Base-by-base conservation (phyloP, 2,329 filamentous ascomycete species). In the Sporothrix schenckii region DNA sequence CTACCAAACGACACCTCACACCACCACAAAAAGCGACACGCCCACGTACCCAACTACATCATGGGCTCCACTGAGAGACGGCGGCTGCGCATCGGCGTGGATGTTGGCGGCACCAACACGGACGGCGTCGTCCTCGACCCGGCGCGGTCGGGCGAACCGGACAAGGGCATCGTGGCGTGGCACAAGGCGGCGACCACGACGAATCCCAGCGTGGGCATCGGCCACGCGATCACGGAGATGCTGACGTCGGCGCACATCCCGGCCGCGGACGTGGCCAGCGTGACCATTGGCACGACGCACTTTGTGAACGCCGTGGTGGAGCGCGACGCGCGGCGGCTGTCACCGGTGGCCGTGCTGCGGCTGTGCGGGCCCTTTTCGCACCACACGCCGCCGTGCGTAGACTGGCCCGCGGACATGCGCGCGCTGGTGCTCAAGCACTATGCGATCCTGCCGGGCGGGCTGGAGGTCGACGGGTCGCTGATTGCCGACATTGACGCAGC, bases 271-370 rank as follows among this genome's bases (percentile, higher is more conserved):
- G 79, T 87, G 21, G 80, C 82, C 16, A 83, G 82, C 71, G 81
- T 86, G 16, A 84, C 83, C 2, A 85, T 87, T 72, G 85, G 85
- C 68, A 86, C 83, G 0, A 88, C 86, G 0, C 85, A 88, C 71
- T 88, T 88, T 73, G 81, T 88, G 74, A 88, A 88, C 72, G 86
- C 86, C 10, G 83, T 88, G 2, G 80, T 88, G 0, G 85, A 88
- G 75, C 79, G 83, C 56, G 85, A 88, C 72, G 79, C 79, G 9
- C 75, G 80, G 1, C 81, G 84, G 1, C 76, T 88, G 2, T 80
- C 81, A 16, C 79, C 77, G 5, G 85, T 88, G 5, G 86, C 85
- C 1, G 85, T 88, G 2, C 74, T 88, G 19, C 82, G 86, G 6
- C 80, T 88, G 5, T 86, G 83, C 56, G 84, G 85, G 0, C 83